Evolutionary conservation across 306 rosid species (phyloP).

Genomic region (Rubus idaeus): DNA sequence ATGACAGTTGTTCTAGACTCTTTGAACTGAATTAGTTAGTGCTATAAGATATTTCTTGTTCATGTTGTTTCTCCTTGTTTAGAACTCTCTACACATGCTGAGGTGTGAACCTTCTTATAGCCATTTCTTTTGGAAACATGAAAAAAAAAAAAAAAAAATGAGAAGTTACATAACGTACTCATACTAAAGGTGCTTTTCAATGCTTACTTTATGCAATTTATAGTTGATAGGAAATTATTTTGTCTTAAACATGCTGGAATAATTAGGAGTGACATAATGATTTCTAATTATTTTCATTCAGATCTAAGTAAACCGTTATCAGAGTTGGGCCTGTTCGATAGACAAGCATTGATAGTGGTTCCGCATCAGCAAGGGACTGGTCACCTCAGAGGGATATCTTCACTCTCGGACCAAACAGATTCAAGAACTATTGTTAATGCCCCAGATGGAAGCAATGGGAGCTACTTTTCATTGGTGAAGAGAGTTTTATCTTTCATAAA

Average conservation of each 20-base stretch:
- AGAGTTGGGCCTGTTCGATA: conserved; percentile 48
- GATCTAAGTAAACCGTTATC: conserved; percentile 46
- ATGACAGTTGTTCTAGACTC: neutral
- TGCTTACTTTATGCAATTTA: neutral
- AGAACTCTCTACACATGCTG: neutral
- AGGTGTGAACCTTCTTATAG: neutral
- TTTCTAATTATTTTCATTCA: conserved; percentile 21
- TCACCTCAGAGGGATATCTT: conserved; percentile 19
- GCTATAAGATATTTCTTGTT: neutral
- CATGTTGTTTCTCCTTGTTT: neutral
- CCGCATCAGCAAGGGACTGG: conserved; percentile 32
- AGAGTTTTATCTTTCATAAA: conserved; percentile 48
- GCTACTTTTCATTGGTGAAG: conserved; percentile 38
- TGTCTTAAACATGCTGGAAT: neutral
- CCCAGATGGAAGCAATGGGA: conserved; percentile 36
- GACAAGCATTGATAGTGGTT: conserved; percentile 57
- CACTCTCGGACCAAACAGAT: conserved; percentile 16
- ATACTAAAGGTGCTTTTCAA: neutral
- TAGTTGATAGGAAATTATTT: neutral
- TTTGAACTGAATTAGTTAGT: neutral
- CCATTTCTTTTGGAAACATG: neutral
- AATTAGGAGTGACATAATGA: neutral
- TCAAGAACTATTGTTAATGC: conserved; percentile 22
- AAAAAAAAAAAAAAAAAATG: neutral
- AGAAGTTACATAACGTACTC: neutral